phyloP scores from a whole-genome alignment of 2,329 filamentous ascomycete genomes.

The Xylariaceae sp. region DNA sequence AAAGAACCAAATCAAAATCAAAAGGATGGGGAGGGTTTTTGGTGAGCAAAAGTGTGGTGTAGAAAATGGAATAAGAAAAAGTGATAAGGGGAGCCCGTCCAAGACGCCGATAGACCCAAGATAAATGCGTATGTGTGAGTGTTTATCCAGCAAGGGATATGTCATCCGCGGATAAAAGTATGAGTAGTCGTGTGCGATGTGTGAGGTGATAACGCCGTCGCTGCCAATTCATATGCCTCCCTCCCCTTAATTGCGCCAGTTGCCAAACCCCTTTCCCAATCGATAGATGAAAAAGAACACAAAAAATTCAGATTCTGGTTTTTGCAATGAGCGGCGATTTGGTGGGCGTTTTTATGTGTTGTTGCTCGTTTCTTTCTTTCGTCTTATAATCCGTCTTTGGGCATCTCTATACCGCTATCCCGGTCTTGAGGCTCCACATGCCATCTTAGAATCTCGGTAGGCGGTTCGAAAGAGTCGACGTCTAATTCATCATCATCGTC shows the following conservation, averaged over 20 bases:
- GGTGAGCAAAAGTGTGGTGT: not conserved
- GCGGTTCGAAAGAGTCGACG: conserved; percentile 16
- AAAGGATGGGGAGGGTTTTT: not conserved
- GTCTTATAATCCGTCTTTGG: conserved; percentile 33
- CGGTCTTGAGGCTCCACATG: conserved; percentile 40
- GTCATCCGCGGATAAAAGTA: conserved; percentile 5
- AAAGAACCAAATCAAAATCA: conserved; percentile 9
- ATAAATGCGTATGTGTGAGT: not conserved
- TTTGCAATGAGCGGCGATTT: conserved; percentile 12
- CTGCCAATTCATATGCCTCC: conserved; percentile 13
- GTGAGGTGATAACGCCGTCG: conserved; percentile 15
- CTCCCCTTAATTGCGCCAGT: conserved; percentile 1
- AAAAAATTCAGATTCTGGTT: conserved; percentile 7
- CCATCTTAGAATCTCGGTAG: conserved; percentile 22
- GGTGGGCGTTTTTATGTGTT: not conserved
- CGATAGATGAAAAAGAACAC: conserved; percentile 3
- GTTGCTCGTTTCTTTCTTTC: not conserved
- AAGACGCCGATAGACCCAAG: conserved; percentile 4
- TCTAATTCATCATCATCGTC: conserved; percentile 3
- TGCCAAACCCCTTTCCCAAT: not conserved
- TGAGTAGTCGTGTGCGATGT: not conserved
- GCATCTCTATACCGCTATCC: conserved; percentile 49
- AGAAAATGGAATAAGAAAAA: not conserved
- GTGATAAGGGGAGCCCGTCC: not conserved
- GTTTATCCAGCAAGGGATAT: conserved; percentile 3